These are phyloP conservation scores for Dictyostelium capitatum DNA, from an alignment of 78 protist species.

Conservation along the genomic window DNA sequence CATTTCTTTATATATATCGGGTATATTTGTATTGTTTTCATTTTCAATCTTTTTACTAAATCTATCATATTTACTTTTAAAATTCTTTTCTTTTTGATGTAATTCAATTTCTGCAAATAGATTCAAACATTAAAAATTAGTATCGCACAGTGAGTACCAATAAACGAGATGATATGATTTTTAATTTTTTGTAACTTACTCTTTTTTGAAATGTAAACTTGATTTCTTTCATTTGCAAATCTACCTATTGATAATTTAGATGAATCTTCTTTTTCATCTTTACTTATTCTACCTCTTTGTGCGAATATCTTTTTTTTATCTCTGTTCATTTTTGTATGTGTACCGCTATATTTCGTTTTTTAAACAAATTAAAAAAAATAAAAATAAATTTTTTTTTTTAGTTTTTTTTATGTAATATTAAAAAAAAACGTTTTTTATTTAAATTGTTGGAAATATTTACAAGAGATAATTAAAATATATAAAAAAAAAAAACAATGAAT, in stretches of 20 bases:
- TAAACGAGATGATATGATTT: background rate
- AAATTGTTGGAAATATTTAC: no score
- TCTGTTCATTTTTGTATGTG: background rate
- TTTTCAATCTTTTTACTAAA: background rate
- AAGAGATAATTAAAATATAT: no score
- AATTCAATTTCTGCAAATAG: conserved; percentile 22
- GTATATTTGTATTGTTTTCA: background rate
- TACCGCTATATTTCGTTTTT: background rate
- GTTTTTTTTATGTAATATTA: no score
- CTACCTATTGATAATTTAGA: conserved; percentile 11
- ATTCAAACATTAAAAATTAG: background rate
- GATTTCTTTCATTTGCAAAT: conserved; percentile 17
- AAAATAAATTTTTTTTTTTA: no score
- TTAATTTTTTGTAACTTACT: background rate
- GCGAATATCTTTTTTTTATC: conserved; percentile 17
- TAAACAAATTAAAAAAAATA: no score
- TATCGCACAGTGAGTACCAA: no score
- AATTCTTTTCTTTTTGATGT: conserved; percentile 13
- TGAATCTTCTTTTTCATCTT: background rate
- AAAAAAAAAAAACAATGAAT: no score
- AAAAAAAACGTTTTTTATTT: no score
- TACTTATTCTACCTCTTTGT: background rate
- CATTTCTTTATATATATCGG: background rate
- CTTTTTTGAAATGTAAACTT: conserved; percentile 18
- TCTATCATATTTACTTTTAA: conserved; percentile 4